Evolutionary conservation across 1,284 basidiomycete species (phyloP).

Genomic region (Inonotus obliquus): DNA sequence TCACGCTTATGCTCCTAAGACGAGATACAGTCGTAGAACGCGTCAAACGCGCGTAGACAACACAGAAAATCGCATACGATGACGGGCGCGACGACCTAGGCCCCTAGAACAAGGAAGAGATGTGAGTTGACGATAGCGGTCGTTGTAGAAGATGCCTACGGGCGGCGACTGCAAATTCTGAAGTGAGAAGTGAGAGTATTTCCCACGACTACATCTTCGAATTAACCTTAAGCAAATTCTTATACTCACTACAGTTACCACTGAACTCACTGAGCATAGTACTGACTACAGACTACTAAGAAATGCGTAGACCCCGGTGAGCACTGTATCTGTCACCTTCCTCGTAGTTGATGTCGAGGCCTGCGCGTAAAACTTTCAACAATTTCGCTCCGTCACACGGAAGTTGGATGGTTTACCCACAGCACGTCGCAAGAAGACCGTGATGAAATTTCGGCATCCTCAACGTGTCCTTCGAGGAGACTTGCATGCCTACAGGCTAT

Average conservation of each 20-base stretch:
- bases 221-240: too few species aligned
- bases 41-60: slow-evolving; percentile 7
- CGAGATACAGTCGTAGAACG: neutral
- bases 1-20: neutral
- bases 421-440: too few species aligned
- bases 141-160: neutral
- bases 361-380: too few species aligned
- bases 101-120: neutral
- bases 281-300: too few species aligned
- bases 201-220: neutral
- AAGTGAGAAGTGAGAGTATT: neutral
- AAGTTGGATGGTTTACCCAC: too few species aligned
- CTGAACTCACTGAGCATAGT: too few species aligned
- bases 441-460: too few species aligned
- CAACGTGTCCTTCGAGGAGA: neutral
- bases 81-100: neutral
- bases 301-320: too few species aligned
- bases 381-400: too few species aligned
- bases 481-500: neutral
- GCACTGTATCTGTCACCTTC: too few species aligned
- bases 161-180: neutral
- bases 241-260: too few species aligned
- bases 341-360: too few species aligned
- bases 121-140: neutral
- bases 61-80: neutral